These are phyloP conservation scores for Rhypophila decipiens DNA, from an alignment of 495 filamentous ascomycete species.

Conservation along the genomic window DNA sequence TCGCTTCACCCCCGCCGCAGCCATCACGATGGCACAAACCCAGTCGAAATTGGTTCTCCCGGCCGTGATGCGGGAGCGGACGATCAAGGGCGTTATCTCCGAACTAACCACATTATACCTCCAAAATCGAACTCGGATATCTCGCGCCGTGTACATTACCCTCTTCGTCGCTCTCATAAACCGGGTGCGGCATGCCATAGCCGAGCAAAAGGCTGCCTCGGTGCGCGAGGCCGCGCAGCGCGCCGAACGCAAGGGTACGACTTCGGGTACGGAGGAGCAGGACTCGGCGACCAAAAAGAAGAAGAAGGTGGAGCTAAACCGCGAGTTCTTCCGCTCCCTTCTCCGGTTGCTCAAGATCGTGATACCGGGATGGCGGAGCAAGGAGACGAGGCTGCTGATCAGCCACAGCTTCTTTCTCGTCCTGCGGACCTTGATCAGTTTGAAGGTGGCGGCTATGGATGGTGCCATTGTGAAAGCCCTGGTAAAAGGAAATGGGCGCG, in stretches of 20 bases:
- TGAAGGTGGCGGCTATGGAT: conserved; percentile 95
- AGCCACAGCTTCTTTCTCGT: conserved; percentile 82
- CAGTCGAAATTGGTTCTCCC: conserved; percentile 68
- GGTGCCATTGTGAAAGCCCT: conserved; percentile 84
- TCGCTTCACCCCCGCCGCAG: background rate
- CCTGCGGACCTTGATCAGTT: conserved; percentile 77
- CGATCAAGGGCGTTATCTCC: conserved; percentile 66
- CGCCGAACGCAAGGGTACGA: conserved; percentile 49
- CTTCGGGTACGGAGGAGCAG: conserved; percentile 33
- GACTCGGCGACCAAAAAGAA: conserved; percentile 34
- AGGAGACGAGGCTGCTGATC: conserved; percentile 76
- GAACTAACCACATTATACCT: conserved; percentile 73
- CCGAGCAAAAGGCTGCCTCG: conserved; percentile 86
- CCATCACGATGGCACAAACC: conserved; percentile 55
- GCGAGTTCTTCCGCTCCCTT: conserved; percentile 89
- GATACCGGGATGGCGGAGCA: conserved; percentile 81
- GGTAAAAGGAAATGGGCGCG: conserved; percentile 83
- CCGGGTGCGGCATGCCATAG: conserved; percentile 84
- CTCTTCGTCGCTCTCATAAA: conserved; percentile 82
- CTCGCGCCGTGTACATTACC: conserved; percentile 85
- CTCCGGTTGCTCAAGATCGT: conserved; percentile 76
- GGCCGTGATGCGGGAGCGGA: conserved; percentile 52
- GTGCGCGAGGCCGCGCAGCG: conserved; percentile 60
- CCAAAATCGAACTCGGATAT: conserved; percentile 79
- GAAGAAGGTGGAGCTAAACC: conserved; percentile 88